These are phyloP conservation scores for Baorangia bicolor DNA, from an alignment of 768 basidiomycete genomes.

Conservation along the genomic window DNA sequence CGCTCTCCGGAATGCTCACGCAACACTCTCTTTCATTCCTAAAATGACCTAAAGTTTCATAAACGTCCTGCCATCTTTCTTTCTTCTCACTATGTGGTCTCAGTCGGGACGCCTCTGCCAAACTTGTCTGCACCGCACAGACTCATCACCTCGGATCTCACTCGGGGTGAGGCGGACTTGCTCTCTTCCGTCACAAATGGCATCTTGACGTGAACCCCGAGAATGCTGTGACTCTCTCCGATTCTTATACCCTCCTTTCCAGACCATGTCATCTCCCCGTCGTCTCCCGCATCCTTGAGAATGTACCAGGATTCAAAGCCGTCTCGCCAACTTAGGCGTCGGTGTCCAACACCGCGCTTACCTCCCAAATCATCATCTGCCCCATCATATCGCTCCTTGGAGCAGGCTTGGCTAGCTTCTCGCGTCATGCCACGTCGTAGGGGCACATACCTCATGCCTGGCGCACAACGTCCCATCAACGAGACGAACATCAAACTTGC, in stretches of 20 bases:
- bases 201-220: slow-evolving; percentile 32
- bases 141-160: slow-evolving; percentile 36
- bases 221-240: slow-evolving; percentile 32
- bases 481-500: slow-evolving; percentile 58
- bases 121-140: slow-evolving; percentile 32
- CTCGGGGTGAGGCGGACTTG: slow-evolving; percentile 23
- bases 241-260: slow-evolving; percentile 31
- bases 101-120: slow-evolving; percentile 34
- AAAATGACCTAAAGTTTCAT: slow-evolving; percentile 36
- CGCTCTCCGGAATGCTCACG: slow-evolving; percentile 12
- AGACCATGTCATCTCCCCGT: slow-evolving; percentile 14
- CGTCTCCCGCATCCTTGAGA: slow-evolving; percentile 10
- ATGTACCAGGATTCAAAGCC: slow-evolving; percentile 28
- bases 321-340: slow-evolving; percentile 22
- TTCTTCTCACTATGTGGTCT: slow-evolving; percentile 26
- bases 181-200: slow-evolving; percentile 16
- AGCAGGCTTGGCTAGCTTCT: slow-evolving; percentile 60
- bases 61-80: slow-evolving; percentile 12
- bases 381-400: slow-evolving; percentile 16
- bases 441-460: slow-evolving; percentile 54
- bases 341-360: slow-evolving; percentile 7
- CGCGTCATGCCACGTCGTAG: slow-evolving; percentile 48
- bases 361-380: not conserved
- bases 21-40: slow-evolving; percentile 30
- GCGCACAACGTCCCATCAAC: slow-evolving; percentile 66